Evolutionary conservation across 1,139 yeast genomes (phyloP).

Genomic region (Taphrina flavorubra): DNA sequence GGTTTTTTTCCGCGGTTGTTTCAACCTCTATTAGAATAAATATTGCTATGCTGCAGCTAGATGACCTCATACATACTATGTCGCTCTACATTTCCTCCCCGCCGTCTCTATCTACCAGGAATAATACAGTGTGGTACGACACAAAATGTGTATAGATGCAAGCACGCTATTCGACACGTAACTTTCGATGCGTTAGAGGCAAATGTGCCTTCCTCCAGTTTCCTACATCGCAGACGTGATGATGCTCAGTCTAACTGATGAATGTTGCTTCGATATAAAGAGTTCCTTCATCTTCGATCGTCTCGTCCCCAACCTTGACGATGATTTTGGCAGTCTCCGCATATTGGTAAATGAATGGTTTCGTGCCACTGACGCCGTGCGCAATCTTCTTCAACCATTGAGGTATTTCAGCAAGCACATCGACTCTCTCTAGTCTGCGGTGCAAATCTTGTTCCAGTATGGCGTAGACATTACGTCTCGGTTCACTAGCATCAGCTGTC

Average conservation of each 20-base stretch:
- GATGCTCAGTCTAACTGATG: conserved; percentile 51
- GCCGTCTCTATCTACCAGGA: too few relatives aligned
- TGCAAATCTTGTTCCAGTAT: conserved; percentile 56
- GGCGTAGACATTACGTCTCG: conserved; percentile 50
- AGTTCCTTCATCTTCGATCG: conserved; percentile 57
- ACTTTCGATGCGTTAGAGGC: neutral
- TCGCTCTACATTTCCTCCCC: neutral
- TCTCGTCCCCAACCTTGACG: conserved; percentile 48
- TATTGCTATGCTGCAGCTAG: neutral
- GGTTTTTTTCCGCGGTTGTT: too few relatives aligned
- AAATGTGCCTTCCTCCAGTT: neutral
- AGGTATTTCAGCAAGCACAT: conserved; percentile 97
- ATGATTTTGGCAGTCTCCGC: conserved; percentile 60
- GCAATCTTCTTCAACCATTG: conserved; percentile 90
- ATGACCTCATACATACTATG: neutral
- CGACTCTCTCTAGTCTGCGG: conserved; percentile 76
- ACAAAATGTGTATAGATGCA: too few relatives aligned
- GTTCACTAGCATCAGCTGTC: conserved; percentile 49
- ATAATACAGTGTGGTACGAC: too few relatives aligned
- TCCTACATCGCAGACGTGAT: neutral
- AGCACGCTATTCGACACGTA: neutral
- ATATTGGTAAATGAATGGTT: conserved; percentile 92
- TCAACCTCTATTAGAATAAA: neutral
- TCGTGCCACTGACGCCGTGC: conserved; percentile 92
- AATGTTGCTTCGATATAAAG: conserved; percentile 68